Evolutionary conservation across 495 filamentous ascomycete genomes (phyloP).

Genomic region (Entonaema liquescens): DNA sequence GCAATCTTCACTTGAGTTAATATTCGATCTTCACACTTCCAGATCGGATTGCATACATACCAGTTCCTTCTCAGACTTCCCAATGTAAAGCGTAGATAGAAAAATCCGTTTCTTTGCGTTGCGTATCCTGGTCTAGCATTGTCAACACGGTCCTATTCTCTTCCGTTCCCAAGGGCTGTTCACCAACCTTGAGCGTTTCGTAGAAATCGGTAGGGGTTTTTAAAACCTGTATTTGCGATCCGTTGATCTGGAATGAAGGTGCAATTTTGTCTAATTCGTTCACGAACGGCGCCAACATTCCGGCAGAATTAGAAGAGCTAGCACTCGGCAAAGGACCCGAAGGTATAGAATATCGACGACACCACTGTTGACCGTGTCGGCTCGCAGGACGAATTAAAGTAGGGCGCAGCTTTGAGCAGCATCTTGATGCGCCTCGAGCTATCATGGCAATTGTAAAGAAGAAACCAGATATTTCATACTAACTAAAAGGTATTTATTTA

Average conservation of each 20-base stretch:
- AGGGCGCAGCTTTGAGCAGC: conserved; percentile 43
- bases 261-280: conserved; percentile 87
- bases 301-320: conserved; percentile 42
- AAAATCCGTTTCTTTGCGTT: conserved; percentile 82
- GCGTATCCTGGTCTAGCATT: conserved; percentile 75
- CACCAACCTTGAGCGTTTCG: conserved; percentile 78
- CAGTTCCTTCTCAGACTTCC: conserved; percentile 90
- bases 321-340: conserved; percentile 40
- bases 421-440: conserved; percentile 38
- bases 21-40: background rate
- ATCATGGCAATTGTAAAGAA: conserved; percentile 33
- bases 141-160: conserved; percentile 21
- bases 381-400: conserved; percentile 21
- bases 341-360: conserved; percentile 55
- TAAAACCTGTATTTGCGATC: conserved; percentile 81
- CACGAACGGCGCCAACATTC: conserved; percentile 72
- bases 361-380: conserved; percentile 44
- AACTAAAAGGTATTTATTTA: background rate
- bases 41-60: conserved; percentile 48
- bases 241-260: conserved; percentile 84
- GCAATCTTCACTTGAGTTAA: conserved; percentile 63
- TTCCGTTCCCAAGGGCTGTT: conserved; percentile 8
- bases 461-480: background rate
- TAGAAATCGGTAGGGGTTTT: conserved; percentile 87
- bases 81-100: conserved; percentile 94